Evolutionary conservation across 2,329 filamentous ascomycete genomes (phyloP).

Genomic region (Zymoseptoria passerinii): DNA sequence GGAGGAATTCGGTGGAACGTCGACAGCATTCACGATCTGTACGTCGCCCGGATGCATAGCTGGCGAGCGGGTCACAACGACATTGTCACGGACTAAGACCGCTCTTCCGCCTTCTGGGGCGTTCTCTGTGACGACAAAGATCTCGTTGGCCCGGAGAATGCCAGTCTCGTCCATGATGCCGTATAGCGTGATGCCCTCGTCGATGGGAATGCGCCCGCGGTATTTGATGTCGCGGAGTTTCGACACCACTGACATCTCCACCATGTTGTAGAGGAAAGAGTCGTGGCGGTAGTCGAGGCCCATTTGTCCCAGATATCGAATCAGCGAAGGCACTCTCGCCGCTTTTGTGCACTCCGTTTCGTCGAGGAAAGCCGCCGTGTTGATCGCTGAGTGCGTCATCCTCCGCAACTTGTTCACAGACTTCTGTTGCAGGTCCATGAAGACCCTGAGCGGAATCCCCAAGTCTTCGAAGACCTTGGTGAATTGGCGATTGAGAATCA

Average conservation of each 20-base stretch:
- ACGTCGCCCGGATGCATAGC: slow-evolving; percentile 77
- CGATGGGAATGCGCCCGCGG: slow-evolving; percentile 64
- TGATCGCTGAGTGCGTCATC: slow-evolving; percentile 50
- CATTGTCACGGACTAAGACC: slow-evolving; percentile 31
- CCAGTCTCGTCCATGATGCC: slow-evolving; percentile 78
- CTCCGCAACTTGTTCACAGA: slow-evolving; percentile 53
- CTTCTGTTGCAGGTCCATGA: slow-evolving; percentile 55
- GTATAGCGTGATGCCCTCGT: slow-evolving; percentile 65
- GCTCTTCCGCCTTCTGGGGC: slow-evolving; percentile 20
- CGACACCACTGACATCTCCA: slow-evolving; percentile 62
- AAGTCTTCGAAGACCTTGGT: slow-evolving; percentile 85
- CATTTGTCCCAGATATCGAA: slow-evolving; percentile 51
- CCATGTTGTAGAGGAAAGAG: slow-evolving; percentile 57
- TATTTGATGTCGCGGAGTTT: slow-evolving; percentile 70
- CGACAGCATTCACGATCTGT: slow-evolving; percentile 54
- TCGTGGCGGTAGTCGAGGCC: slow-evolving; percentile 60
- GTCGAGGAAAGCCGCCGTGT: slow-evolving; percentile 59
- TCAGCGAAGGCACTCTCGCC: slow-evolving; percentile 53
- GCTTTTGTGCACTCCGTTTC: slow-evolving; percentile 52
- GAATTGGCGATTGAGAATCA: slow-evolving; percentile 68
- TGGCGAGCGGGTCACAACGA: slow-evolving; percentile 70
- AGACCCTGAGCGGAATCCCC: slow-evolving; percentile 49
- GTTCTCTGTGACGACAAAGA: slow-evolving; percentile 55
- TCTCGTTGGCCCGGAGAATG: slow-evolving; percentile 55
- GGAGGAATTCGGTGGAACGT: slow-evolving; percentile 52